Percentiles rank a stretch among this genome's conserved stretches.
These are phyloP conservation scores for Thozetella sp. DNA, from an alignment of 495 filamentous ascomycete species.

Conservation along the genomic window DNA sequence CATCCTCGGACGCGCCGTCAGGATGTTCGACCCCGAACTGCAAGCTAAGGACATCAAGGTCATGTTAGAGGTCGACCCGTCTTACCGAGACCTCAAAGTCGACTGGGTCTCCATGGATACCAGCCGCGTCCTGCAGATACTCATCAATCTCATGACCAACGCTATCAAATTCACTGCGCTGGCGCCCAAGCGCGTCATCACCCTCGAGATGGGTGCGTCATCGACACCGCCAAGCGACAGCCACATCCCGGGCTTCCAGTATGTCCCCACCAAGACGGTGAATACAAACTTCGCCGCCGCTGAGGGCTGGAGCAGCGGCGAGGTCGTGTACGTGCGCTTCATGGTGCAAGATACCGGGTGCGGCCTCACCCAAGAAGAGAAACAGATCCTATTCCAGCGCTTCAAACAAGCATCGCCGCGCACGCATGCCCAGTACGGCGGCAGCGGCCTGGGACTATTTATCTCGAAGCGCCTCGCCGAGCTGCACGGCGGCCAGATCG, in stretches of 20 bases:
- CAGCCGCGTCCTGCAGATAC: slow-evolving; percentile 65
- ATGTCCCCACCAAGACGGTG: slow-evolving; percentile 40
- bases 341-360: slow-evolving; percentile 71
- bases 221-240: slow-evolving; percentile 41
- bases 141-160: slow-evolving; percentile 66
- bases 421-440: slow-evolving; percentile 71
- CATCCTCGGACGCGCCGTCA: slow-evolving; percentile 56
- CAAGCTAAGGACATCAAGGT: slow-evolving; percentile 62
- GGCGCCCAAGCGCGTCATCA: slow-evolving; percentile 48
- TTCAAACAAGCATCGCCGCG: slow-evolving; percentile 72
- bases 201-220: slow-evolving; percentile 60
- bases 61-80: slow-evolving; percentile 53
- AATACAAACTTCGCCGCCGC: slow-evolving; percentile 27
- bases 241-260: slow-evolving; percentile 37
- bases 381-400: slow-evolving; percentile 67
- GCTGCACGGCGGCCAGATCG: slow-evolving; percentile 72
- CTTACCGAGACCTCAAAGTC: slow-evolving; percentile 48
- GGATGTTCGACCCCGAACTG: slow-evolving; percentile 69
- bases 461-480: slow-evolving; percentile 71
- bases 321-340: slow-evolving; percentile 59
- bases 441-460: slow-evolving; percentile 73
- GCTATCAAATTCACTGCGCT: slow-evolving; percentile 71
- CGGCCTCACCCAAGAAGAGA: slow-evolving; percentile 63
- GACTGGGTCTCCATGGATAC: slow-evolving; percentile 71
- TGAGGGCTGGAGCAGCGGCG: slow-evolving; percentile 58